phyloP scores from a whole-genome alignment of 164 flowering plant species.

The Aristolochia fimbriata region DNA sequence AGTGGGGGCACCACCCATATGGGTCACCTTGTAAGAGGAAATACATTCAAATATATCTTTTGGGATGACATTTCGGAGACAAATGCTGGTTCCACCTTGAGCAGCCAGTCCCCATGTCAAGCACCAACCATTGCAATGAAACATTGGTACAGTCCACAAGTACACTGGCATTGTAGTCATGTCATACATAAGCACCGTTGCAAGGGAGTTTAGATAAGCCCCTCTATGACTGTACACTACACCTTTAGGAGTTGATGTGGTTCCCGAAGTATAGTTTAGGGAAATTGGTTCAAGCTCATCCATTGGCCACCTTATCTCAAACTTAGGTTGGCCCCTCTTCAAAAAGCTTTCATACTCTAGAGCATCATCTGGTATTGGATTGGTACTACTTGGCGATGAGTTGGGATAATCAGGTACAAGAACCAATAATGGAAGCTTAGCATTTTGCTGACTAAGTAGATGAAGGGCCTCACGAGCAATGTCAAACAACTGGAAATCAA shows the following conservation, averaged over 20 bases:
- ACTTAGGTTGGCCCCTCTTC: slow-evolving; percentile 28
- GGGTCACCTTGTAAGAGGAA: slow-evolving; percentile 56
- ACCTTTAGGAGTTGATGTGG: slow-evolving; percentile 84
- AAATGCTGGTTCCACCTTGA: slow-evolving; percentile 85
- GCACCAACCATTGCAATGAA: slow-evolving; percentile 97
- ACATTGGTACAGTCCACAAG: slow-evolving; percentile 93
- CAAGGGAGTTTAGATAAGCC: slow-evolving; percentile 63
- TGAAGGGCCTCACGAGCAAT: slow-evolving; percentile 46
- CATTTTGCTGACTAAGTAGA: neutral
- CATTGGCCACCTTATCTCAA: slow-evolving; percentile 6
- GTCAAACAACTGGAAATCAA: slow-evolving; percentile 46
- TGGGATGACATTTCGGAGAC: slow-evolving; percentile 63
- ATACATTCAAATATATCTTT: slow-evolving; percentile 49
- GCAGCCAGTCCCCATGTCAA: slow-evolving; percentile 95
- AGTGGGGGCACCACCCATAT: slow-evolving; percentile 81
- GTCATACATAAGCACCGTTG: slow-evolving; percentile 65
- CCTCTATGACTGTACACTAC: slow-evolving; percentile 88
- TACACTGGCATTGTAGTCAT: slow-evolving; percentile 69
- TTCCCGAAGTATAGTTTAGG: slow-evolving; percentile 86
- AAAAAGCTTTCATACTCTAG: slow-evolving; percentile 68
- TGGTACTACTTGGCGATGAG: too few relatives aligned
- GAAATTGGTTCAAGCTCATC: slow-evolving; percentile 84
- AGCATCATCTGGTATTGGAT: neutral
- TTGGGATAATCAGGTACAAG: neutral
- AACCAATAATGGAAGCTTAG: neutral